phyloP scores from a whole-genome alignment of 805 yeast species.

The Metschnikowia gruessii region DNA sequence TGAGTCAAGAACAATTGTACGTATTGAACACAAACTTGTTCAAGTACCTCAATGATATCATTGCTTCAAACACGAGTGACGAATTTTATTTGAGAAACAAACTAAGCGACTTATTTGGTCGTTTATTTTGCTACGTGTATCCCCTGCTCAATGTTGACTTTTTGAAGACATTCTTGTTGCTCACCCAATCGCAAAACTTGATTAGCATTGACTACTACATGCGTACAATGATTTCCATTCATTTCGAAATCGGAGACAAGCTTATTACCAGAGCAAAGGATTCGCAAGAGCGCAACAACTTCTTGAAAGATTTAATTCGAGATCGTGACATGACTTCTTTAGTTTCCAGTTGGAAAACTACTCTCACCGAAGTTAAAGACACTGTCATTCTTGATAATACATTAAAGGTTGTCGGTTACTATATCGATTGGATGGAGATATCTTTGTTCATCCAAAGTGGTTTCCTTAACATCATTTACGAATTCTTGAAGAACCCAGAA shows the following conservation, averaged over 20 bases:
- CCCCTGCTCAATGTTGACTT: slow-evolving; percentile 31
- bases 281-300: slow-evolving; percentile 60
- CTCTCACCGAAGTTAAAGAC: slow-evolving; percentile 41
- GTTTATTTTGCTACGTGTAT: slow-evolving; percentile 37
- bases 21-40: slow-evolving; percentile 49
- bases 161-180: slow-evolving; percentile 29
- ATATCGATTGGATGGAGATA: slow-evolving; percentile 91
- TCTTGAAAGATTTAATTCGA: slow-evolving; percentile 80
- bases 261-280: slow-evolving; percentile 68
- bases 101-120: slow-evolving; percentile 33
- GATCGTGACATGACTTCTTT: slow-evolving; percentile 66
- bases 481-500: slow-evolving; percentile 47
- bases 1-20: slow-evolving; percentile 45
- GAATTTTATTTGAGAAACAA: slow-evolving; percentile 37
- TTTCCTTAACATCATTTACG: slow-evolving; percentile 56
- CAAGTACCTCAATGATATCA: slow-evolving; percentile 35
- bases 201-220: slow-evolving; percentile 61
- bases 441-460: slow-evolving; percentile 62
- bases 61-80: slow-evolving; percentile 22
- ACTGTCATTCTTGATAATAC: slow-evolving; percentile 49
- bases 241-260: slow-evolving; percentile 92
- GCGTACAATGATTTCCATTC: slow-evolving; percentile 71
- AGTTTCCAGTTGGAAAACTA: slow-evolving; percentile 64
- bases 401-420: slow-evolving; percentile 71
- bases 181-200: slow-evolving; percentile 20